Base-by-base conservation (phyloP, 495 filamentous ascomycete genomes). In the Aspergillus saccharolyticus region DNA sequence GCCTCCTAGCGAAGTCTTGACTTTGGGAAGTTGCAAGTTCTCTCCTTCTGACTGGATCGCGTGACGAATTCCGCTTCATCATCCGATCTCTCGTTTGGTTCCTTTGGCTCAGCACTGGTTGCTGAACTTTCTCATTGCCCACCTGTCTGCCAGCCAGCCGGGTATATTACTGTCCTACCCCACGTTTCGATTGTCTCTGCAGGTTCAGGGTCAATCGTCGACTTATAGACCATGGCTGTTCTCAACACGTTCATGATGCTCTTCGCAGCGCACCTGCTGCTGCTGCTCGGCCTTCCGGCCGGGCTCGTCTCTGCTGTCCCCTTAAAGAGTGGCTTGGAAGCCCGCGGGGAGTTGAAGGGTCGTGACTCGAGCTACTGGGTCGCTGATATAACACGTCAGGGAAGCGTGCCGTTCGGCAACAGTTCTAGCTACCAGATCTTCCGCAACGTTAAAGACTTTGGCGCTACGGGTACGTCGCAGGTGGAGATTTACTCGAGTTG, bases 371-470 rank as follows among this genome's bases (percentile, higher is more conserved):
- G 58, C 55, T 95, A 87, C 74, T 97, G 93, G 93, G 73, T 95
- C 50, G 79, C 80, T 42, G 77, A 74, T 58, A 88, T 96, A 64
- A 67, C 84, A 46, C 87, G 87, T 17, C 84, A 90, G 59, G 91
- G 90, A 30, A 71, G 70, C 0, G 80, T 85, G 24, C 82, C 85
- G 9, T 94, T 86, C 66, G 85, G 80, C 57, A 69, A 68, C 30
- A 69, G 77, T 24, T 63, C 74, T 18, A 57, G 64, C 48, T 94
- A 90, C 69, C 80, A 90, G 66, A 79, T 96, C 19, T 96, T 84
- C 71, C 88, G 92, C 43, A 95, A 97, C 67, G 91, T 97, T 24
- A 86, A 79, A 72, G 91, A 96, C 61, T 94, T 82, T 64, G 89
- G 89, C 21, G 89, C 89, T 4, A 85, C 77, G 53, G 88, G 83